Evolutionary conservation across 2,329 filamentous ascomycete genomes (phyloP).

Genomic region (Basipetospora chlamydospora): DNA sequence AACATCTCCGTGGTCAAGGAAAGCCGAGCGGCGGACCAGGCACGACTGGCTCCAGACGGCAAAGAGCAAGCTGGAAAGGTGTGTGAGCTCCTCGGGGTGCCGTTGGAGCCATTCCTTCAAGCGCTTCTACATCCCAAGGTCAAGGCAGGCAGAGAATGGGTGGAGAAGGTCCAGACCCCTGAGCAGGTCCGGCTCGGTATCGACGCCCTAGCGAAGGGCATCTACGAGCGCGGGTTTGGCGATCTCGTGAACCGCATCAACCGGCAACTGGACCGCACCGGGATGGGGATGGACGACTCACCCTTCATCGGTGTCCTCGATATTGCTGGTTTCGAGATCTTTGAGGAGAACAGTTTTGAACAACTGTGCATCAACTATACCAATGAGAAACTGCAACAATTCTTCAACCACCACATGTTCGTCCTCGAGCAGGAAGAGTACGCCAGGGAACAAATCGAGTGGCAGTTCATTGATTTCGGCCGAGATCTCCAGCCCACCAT

Average conservation of each 20-base stretch:
- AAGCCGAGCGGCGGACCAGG: slow-evolving; percentile 81
- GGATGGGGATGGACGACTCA: slow-evolving; percentile 70
- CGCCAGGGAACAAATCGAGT: slow-evolving; percentile 92
- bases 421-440: slow-evolving; percentile 98
- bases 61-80: slow-evolving; percentile 63
- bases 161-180: slow-evolving; percentile 94
- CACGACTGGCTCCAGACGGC: slow-evolving; percentile 62
- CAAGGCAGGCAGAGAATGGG: slow-evolving; percentile 93
- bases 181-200: slow-evolving; percentile 86
- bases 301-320: slow-evolving; percentile 96
- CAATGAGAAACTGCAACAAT: slow-evolving; percentile 97
- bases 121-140: slow-evolving; percentile 84
- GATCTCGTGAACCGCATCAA: slow-evolving; percentile 89
- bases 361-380: slow-evolving; percentile 99
- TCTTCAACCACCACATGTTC: slow-evolving; percentile 99
- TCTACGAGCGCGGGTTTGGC: slow-evolving; percentile 92
- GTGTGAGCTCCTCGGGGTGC: slow-evolving; percentile 72
- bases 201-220: slow-evolving; percentile 87
- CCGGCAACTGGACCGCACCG: slow-evolving; percentile 72
- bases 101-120: slow-evolving; percentile 71
- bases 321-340: slow-evolving; percentile 98
- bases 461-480: slow-evolving; percentile 99
- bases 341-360: slow-evolving; percentile 96
- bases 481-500: slow-evolving; percentile 95
- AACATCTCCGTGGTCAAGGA: slow-evolving; percentile 86